Base-by-base conservation (phyloP, 495 filamentous ascomycete species). In the Hypomontagnella submonticulosa region DNA sequence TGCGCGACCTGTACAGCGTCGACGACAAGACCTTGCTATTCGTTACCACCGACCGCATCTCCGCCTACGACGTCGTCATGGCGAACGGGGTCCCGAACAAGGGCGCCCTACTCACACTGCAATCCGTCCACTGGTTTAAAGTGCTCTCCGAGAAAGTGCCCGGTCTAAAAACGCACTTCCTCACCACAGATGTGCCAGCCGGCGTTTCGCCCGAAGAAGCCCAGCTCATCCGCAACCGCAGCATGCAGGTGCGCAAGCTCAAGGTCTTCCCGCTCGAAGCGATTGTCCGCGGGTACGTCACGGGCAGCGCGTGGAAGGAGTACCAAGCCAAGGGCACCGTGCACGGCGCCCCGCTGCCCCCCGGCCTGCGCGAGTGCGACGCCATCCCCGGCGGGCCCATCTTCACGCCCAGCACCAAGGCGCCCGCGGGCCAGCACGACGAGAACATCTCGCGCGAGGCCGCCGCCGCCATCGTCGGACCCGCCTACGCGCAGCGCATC, bases 381-480 rank as follows among this genome's bases (percentile, higher is more conserved):
- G 81, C 82, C 12, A 87, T 99, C 68, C 88, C 87, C 19, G 77
- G 78, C 34, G 83, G 83, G 15, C 87, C 93, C 16, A 84, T 97
- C 57, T 97, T 92, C 74, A 98, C 95, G 6, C 92, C 92, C 6
- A 89, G 84, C 67, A 97, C 93, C 2, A 98, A 99, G 81, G 95
- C 95, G 0, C 89, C 92, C 70, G 79, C 82, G 55, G 94, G 94
- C 1, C 79, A 86, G 55, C 86, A 96, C 63, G 95, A 99, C 78
- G 89, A 94, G 80, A 98, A 99, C 75, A 98, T 99, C 64, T 84
- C 87, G 57, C 89, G 88, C 0, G 76, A 89, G 75, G 90, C 90
- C 16, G 82, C 77, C 20, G 63, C 59, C 23, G 67, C 82, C 53
- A 87, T 96, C 53, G 81, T 97, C 8, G 95, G 94, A 15, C 79